Base-by-base conservation (phyloP, 352 stramenopile species). In the Pythium oligandrum region DNA sequence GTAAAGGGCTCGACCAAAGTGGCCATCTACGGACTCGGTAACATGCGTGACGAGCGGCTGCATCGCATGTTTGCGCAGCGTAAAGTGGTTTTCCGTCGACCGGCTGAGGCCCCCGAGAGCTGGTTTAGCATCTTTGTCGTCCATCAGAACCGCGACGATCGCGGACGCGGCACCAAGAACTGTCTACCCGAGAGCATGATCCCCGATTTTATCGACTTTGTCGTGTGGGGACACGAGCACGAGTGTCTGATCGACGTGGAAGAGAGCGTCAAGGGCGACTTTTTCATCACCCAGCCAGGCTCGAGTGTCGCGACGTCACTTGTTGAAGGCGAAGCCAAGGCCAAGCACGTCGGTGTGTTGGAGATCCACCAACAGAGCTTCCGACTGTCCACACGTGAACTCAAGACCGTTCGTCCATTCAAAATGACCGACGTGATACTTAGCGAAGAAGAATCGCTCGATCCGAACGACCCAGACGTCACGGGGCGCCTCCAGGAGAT, bases 81-180 rank as follows among this genome's bases (percentile, higher is more conserved):
- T 56, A 97, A 98, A 54, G 92, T 99, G 8, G 88, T 87, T 31
- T 99, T 98, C 64, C 63, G 97, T 8, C 75, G 89, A 45, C 93
- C 91, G 0, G 78, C 70, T 0, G 80, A 94, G 58, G 71, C 78
- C 36, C 66, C 78, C 0, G 69, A 90, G 42, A 53, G 78, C 26
- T 99, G 94, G 90, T 99, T 99, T 66, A 98, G 97, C 65, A 93
- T 99, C 35, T 99, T 99, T 68, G 86, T 98, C 4, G 78, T 99
- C 32, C 97, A 99, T 74, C 97, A 99, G 78, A 99, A 99, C 74
- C 85, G 97, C 52, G 94, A 98, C 67, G 77, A 97, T 39, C 88
- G 92, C 55, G 77, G 90, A 37, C 70, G 82, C 17, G 96, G 95
- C 33, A 68, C 62, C 30, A 99, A 99, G 73, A 99, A 99, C 61